A percentile compares a stretch with the other conserved stretches of the same genome.
Evolutionary conservation across 306 rosid species (phyloP).

Genomic region (Trifolium subterraneum): DNA sequence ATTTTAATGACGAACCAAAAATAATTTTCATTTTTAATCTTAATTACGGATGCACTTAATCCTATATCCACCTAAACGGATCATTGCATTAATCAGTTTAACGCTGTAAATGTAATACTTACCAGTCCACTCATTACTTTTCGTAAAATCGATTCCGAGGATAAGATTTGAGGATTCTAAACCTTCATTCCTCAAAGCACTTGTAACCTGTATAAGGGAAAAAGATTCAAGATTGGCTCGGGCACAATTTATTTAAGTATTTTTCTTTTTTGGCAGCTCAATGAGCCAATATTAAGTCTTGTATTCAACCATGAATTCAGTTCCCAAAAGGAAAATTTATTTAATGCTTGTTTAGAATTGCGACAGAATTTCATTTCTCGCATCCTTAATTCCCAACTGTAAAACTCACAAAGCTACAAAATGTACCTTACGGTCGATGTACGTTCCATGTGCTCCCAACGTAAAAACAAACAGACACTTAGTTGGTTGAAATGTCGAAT

Average conservation of each 20-base stretch:
- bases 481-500: not conserved
- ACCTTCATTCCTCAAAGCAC: conserved; percentile 78
- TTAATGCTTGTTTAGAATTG: not conserved
- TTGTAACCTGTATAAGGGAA: conserved; percentile 61
- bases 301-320: not conserved
- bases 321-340: not conserved
- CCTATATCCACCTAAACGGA: not conserved
- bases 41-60: conserved; percentile 7
- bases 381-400: too few species aligned
- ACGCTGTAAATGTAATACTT: conserved; percentile 27
- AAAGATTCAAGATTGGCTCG: not conserved
- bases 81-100: not conserved
- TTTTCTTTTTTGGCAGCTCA: not conserved
- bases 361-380: too few species aligned
- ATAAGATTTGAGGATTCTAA: conserved; percentile 90
- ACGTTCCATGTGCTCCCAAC: too few species aligned
- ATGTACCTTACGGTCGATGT: too few species aligned
- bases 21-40: not conserved
- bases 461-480: too few species aligned
- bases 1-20: not conserved
- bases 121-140: conserved; percentile 98
- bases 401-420: too few species aligned
- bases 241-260: not conserved
- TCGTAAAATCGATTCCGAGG: conserved; percentile 87
- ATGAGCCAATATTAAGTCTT: not conserved